Percentiles rank a stretch among this genome's conserved stretches.
phyloP scores from a whole-genome alignment of 768 basidiomycete genomes.

The Russula foetens region DNA sequence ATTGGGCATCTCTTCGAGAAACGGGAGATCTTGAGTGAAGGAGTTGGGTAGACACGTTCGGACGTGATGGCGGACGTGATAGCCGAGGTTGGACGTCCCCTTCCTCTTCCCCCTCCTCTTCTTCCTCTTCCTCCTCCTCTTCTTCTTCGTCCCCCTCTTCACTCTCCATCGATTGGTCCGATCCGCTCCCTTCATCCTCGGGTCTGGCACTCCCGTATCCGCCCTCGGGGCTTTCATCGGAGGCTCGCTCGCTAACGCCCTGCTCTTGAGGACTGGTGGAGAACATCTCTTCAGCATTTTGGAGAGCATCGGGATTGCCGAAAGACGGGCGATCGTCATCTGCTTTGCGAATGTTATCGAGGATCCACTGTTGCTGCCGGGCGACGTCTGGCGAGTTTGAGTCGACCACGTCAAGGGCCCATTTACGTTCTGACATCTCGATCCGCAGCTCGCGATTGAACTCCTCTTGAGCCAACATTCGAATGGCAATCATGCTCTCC shows the following conservation, averaged over 20 bases:
- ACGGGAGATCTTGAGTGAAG: conserved; percentile 6
- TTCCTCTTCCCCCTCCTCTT: not conserved
- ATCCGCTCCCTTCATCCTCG: not conserved
- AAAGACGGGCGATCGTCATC: not conserved
- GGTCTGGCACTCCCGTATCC: not conserved
- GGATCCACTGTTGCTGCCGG: conserved; percentile 19
- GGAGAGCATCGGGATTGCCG: not conserved
- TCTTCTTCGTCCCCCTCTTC: conserved; percentile 6
- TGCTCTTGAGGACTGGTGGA: not conserved
- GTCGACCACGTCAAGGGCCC: conserved; percentile 11
- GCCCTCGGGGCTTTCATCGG: not conserved
- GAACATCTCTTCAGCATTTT: not conserved
- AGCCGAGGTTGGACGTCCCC: not conserved
- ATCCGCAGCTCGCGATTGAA: conserved; percentile 9
- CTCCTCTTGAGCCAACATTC: conserved; percentile 14
- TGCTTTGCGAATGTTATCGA: conserved; percentile 15
- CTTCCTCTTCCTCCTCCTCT: not conserved
- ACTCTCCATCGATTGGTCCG: not conserved
- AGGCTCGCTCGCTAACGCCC: not conserved
- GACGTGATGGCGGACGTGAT: conserved; percentile 10
- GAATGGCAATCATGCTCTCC: conserved; percentile 14
- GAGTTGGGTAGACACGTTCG: not conserved
- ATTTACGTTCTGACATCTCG: conserved; percentile 18
- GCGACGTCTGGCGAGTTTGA: conserved; percentile 17
- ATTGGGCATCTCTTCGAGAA: not conserved